A percentile compares a stretch with the other conserved stretches of the same genome.
These are phyloP conservation scores for Coniochaeta pulveracea DNA, from an alignment of 2,329 filamentous ascomycete species.

Conservation along the genomic window DNA sequence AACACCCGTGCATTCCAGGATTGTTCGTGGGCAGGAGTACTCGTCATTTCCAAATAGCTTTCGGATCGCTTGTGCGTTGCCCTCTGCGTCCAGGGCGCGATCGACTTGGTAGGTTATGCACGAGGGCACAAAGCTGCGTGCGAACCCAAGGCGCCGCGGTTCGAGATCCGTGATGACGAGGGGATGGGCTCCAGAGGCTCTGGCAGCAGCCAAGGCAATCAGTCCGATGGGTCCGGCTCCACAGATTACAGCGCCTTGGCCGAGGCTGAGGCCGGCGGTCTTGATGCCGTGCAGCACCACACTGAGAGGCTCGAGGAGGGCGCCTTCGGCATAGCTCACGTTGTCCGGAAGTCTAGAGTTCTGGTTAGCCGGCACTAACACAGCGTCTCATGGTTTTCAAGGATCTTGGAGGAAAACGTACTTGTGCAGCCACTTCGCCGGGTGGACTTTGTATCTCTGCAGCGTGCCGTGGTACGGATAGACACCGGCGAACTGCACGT, in stretches of 20 bases:
- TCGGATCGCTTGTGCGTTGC: conserved; percentile 40
- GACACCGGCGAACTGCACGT: conserved; percentile 49
- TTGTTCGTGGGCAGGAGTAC: conserved; percentile 44
- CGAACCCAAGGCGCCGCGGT: conserved; percentile 41
- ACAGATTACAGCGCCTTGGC: conserved; percentile 43
- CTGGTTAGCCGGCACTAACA: neutral
- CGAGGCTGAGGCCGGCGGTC: conserved; percentile 38
- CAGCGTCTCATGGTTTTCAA: no score
- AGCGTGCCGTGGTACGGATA: conserved; percentile 50
- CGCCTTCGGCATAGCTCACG: conserved; percentile 45
- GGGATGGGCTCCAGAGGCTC: conserved; percentile 51
- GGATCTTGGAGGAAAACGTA: conserved; percentile 14
- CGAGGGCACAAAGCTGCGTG: conserved; percentile 42
- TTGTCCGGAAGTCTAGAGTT: conserved; percentile 34
- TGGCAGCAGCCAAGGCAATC: conserved; percentile 42
- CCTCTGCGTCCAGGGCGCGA: conserved; percentile 27
- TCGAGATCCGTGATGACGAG: conserved; percentile 55
- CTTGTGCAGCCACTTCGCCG: conserved; percentile 47
- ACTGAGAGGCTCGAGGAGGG: conserved; percentile 52
- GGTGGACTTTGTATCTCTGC: conserved; percentile 49
- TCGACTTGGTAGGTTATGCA: conserved; percentile 43
- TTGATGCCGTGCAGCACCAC: conserved; percentile 52
- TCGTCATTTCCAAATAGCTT: conserved; percentile 41
- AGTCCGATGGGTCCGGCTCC: conserved; percentile 55
- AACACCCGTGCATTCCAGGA: conserved; percentile 56